Conservation (phyloP, 805 yeast genomes). For the Kodamaea sagamina region DNA sequence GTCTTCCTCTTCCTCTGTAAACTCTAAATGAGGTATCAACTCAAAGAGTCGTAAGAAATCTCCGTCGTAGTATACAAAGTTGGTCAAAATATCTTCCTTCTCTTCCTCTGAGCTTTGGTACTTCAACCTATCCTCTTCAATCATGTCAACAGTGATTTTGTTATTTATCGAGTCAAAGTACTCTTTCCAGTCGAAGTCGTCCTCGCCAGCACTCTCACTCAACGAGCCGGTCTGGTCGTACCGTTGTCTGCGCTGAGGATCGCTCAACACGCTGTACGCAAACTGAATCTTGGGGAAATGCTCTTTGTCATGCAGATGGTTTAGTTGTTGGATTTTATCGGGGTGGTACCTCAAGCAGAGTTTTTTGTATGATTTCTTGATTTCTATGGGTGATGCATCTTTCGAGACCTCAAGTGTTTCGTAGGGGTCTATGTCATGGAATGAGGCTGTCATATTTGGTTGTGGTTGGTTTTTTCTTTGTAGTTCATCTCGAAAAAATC, state of each 20-base stretch:
- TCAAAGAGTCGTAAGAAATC: conserved; percentile 73
- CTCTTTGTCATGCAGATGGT: conserved; percentile 21
- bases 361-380: conserved; percentile 53
- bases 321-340: conserved; percentile 29
- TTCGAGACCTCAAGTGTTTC: conserved; percentile 46
- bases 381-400: conserved; percentile 49
- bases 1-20: conserved; percentile 57
- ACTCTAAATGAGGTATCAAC: conserved; percentile 73
- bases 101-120: conserved; percentile 70
- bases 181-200: conserved; percentile 58
- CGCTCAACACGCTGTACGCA: conserved; percentile 69
- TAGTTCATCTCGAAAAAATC: conserved; percentile 1
- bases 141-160: conserved; percentile 61
- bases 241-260: conserved; percentile 51
- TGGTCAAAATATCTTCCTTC: conserved; percentile 58
- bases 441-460: conserved; percentile 18
- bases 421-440: conserved; percentile 65
- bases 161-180: conserved; percentile 51
- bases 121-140: conserved; percentile 63
- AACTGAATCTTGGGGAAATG: conserved; percentile 70
- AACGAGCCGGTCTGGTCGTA: conserved; percentile 75
- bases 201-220: conserved; percentile 34
- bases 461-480: neutral
- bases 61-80: conserved; percentile 61
- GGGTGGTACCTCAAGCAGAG: conserved; percentile 29